Percentiles rank a stretch among this genome's conserved stretches.
Conservation (phyloP, 768 basidiomycete genomes). For the Termitomyces titanicus region DNA sequence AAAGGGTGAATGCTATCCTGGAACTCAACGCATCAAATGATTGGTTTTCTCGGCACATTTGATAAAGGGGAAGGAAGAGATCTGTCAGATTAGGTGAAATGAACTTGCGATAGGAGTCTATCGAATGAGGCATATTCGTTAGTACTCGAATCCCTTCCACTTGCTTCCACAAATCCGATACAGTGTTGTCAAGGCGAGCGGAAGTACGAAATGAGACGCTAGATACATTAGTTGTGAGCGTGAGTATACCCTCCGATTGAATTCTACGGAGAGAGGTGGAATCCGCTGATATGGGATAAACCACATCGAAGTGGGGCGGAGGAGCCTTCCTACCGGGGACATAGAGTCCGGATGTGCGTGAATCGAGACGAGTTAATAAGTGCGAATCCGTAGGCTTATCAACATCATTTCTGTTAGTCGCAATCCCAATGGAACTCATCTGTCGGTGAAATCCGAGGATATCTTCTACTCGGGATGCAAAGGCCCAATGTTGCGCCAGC, state of each 20-base stretch:
- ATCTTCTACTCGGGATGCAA: slow-evolving; percentile 18
- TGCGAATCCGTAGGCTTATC: not conserved
- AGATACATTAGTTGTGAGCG: not conserved
- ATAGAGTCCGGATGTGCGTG: not conserved
- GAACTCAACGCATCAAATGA: slow-evolving; percentile 1
- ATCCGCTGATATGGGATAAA: not conserved
- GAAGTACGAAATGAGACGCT: not conserved
- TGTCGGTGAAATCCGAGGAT: slow-evolving; percentile 24
- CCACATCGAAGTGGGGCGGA: not conserved
- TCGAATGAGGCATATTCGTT: not conserved
- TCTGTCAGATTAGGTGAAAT: slow-evolving; percentile 15
- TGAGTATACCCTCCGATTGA: not conserved
- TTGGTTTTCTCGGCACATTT: slow-evolving; percentile 17
- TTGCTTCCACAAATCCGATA: slow-evolving; percentile 7
- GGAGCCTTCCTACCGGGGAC: not conserved
- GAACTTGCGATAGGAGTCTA: slow-evolving; percentile 25
- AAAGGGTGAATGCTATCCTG: slow-evolving; percentile 27
- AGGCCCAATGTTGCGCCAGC: slow-evolving; percentile 27
- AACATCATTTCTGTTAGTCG: not conserved
- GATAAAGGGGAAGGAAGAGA: slow-evolving; percentile 25
- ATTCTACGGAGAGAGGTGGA: not conserved
- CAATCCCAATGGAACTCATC: slow-evolving; percentile 11
- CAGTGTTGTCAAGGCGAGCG: not conserved
- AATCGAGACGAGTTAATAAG: not conserved
- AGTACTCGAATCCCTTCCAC: slow-evolving; percentile 1